Percentiles rank a stretch among this genome's conserved stretches.
Evolutionary conservation across 208 protist species (phyloP).

Genomic region (Acanthamoeba royreba): DNA sequence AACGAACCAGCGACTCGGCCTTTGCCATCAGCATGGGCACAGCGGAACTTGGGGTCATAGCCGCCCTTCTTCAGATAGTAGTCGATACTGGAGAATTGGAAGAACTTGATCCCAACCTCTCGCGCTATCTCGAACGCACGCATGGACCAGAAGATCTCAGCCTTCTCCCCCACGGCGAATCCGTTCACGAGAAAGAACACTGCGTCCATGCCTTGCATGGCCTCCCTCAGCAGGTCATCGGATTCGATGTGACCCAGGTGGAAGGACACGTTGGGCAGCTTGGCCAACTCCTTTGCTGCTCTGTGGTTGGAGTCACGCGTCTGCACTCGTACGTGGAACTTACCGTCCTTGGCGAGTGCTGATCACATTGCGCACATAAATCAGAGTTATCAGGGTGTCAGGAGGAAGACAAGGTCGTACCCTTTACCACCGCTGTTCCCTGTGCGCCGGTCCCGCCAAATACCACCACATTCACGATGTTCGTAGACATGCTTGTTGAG

Average conservation of each 20-base stretch:
- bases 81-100: not conserved
- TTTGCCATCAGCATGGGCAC: not conserved
- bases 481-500: not conserved
- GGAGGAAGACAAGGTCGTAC: not conserved
- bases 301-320: not conserved
- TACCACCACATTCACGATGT: not conserved
- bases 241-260: slow-evolving; percentile 12
- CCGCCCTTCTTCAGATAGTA: not conserved
- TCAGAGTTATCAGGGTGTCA: not conserved
- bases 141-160: not conserved
- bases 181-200: not conserved
- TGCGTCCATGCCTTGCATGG: slow-evolving; percentile 5
- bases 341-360: not conserved
- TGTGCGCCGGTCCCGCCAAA: not conserved
- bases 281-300: not conserved
- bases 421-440: not conserved
- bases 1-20: not conserved
- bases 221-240: not conserved
- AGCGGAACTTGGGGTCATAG: slow-evolving; percentile 4
- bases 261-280: not conserved
- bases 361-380: not conserved
- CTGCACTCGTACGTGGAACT: not conserved
- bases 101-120: not conserved
- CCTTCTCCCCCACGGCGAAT: slow-evolving; percentile 20
- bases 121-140: not conserved